These are phyloP conservation scores for Hanseniaspora vineae DNA, from an alignment of 805 yeast genomes.

Conservation along the genomic window DNA sequence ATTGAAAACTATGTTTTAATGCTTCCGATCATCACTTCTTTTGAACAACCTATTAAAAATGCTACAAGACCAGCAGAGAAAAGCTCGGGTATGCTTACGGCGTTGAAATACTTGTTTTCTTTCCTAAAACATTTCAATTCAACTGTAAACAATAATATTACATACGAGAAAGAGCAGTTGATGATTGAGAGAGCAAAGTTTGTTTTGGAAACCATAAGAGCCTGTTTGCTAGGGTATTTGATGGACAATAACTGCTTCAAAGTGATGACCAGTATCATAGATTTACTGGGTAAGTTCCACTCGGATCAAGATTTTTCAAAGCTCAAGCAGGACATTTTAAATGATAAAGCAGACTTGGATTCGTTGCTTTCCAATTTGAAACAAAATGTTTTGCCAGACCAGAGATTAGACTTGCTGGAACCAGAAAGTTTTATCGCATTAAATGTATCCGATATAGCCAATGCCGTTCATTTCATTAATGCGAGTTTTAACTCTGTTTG, in stretches of 20 bases:
- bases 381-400: background rate
- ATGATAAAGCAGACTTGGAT: background rate
- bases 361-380: background rate
- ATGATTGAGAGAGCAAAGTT: conserved; percentile 39
- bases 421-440: conserved; percentile 40
- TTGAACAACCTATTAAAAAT: conserved; percentile 28
- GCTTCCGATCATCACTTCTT: conserved; percentile 30
- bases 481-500: conserved; percentile 50
- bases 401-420: background rate
- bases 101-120: background rate
- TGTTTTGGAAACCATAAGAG: conserved; percentile 43
- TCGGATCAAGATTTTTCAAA: background rate
- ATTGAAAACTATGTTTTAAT: conserved; percentile 33
- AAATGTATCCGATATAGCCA: conserved; percentile 42
- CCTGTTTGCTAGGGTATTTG: conserved; percentile 55
- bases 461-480: conserved; percentile 55
- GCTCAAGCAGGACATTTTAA: background rate
- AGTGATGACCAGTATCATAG: conserved; percentile 40
- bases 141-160: conserved; percentile 10
- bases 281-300: conserved; percentile 18
- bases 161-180: conserved; percentile 24
- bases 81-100: background rate
- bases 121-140: background rate
- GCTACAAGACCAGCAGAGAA: background rate
- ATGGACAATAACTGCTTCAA: conserved; percentile 51